Evolutionary conservation across 2,329 filamentous ascomycete species (phyloP).

Genomic region (Beauveria australis): DNA sequence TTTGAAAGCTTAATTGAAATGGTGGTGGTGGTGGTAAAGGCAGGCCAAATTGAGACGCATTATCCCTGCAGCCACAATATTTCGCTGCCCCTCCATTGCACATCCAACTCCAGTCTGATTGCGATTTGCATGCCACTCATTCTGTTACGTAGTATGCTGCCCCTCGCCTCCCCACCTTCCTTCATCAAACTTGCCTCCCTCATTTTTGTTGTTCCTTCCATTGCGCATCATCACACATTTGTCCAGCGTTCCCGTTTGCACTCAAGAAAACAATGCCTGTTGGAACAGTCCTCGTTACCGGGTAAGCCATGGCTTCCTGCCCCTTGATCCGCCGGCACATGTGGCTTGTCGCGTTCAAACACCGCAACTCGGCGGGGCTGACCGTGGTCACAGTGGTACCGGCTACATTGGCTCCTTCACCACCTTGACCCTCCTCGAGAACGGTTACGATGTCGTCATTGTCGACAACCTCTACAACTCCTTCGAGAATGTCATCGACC

Average conservation of each 20-base stretch:
- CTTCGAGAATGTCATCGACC: constrained; percentile 80
- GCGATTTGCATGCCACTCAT: neutral
- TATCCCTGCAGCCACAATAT: too few species aligned
- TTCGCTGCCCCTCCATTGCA: too few species aligned
- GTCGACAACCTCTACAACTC: constrained; percentile 98
- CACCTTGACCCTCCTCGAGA: constrained; percentile 79
- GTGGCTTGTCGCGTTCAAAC: neutral
- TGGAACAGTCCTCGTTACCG: constrained; percentile 85
- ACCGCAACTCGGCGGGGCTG: constrained; percentile 3
- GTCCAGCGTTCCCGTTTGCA: constrained; percentile 17
- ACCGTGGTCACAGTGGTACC: constrained; percentile 60
- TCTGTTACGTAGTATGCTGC: neutral
- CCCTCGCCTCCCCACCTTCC: constrained; percentile 1
- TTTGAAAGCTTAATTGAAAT: too few species aligned
- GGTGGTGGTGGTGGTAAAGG: too few species aligned
- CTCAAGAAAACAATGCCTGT: constrained; percentile 51
- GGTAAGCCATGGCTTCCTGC: constrained; percentile 48
- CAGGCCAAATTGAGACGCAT: too few species aligned
- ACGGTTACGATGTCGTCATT: constrained; percentile 93
- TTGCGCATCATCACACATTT: constrained; percentile 10
- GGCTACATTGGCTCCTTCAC: constrained; percentile 99
- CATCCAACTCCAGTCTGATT: too few species aligned
- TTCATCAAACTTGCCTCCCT: constrained; percentile 1
- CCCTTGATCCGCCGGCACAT: constrained; percentile 12
- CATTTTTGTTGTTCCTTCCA: neutral